A percentile compares a stretch with the other conserved stretches of the same genome.
Conservation (phyloP, 306 rosid genomes). For the Medicago ruthenica region DNA sequence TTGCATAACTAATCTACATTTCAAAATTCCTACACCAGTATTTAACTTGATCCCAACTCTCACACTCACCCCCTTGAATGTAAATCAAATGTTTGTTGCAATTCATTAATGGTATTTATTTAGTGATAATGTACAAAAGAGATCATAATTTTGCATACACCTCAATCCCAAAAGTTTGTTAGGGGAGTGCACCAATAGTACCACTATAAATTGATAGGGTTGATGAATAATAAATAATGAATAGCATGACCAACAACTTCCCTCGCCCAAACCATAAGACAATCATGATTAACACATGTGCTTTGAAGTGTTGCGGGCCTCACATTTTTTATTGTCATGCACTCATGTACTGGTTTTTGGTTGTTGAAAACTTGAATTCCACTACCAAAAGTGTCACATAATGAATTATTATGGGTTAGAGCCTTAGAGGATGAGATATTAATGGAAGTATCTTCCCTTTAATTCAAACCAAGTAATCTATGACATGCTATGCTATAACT, state of each 20-base stretch:
- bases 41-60: background rate
- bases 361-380: conserved; percentile 39
- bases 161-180: conserved; percentile 5
- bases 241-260: background rate
- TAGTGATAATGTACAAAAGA: background rate
- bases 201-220: background rate
- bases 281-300: conserved; percentile 27
- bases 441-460: background rate
- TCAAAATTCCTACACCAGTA: too few relatives aligned
- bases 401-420: conserved; percentile 14
- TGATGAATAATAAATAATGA: too few relatives aligned
- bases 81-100: background rate
- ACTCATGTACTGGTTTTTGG: conserved; percentile 26
- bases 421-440: background rate
- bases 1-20: background rate
- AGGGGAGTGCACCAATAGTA: background rate
- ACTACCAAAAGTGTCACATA: conserved; percentile 1
- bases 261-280: background rate
- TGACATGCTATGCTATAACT: conserved; percentile 1
- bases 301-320: conserved; percentile 33
- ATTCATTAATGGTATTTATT: background rate
- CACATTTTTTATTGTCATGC: conserved; percentile 20
- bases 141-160: background rate
- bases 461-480: conserved; percentile 1
- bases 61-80: background rate